These are phyloP conservation scores for Paramecium sexaurelia DNA, from an alignment of 73 alveolate species.

Conservation along the genomic window DNA sequence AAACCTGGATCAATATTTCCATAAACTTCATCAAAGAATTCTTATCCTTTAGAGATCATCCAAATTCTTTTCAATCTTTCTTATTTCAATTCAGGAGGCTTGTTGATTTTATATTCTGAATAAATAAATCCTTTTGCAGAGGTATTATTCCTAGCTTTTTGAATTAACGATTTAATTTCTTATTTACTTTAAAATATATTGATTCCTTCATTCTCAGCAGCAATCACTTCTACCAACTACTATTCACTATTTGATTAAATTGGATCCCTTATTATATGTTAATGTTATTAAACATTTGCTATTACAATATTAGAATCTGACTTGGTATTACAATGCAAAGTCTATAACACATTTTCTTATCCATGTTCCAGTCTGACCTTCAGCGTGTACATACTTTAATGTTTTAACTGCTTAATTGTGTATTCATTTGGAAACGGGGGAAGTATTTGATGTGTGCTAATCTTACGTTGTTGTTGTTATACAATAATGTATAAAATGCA, in stretches of 20 bases:
- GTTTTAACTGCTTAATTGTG: background rate
- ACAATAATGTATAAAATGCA: background rate
- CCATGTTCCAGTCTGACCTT: constrained; percentile 35
- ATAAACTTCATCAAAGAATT: constrained; percentile 57
- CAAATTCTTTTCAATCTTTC: constrained; percentile 57
- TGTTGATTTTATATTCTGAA: background rate
- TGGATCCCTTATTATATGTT: background rate
- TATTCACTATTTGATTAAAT: background rate
- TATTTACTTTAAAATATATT: background rate
- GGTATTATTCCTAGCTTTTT: background rate
- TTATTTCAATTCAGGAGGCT: constrained; percentile 13
- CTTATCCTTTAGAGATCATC: constrained; percentile 57
- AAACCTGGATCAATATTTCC: constrained; percentile 52
- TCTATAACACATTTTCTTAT: background rate
- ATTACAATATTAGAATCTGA: background rate
- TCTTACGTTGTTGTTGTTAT: background rate
- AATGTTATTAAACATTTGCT: background rate
- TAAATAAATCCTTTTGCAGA: background rate
- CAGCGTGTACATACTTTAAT: background rate
- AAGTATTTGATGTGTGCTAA: background rate
- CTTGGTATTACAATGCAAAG: constrained; percentile 10
- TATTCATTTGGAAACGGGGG: background rate
- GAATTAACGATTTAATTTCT: background rate
- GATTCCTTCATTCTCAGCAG: constrained; percentile 7
- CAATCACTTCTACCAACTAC: background rate